A percentile compares a stretch with the other conserved stretches of the same genome.
These are phyloP conservation scores for Tillandsia fasciculata DNA, from an alignment of 176 grass and related monocot species.

Conservation along the genomic window DNA sequence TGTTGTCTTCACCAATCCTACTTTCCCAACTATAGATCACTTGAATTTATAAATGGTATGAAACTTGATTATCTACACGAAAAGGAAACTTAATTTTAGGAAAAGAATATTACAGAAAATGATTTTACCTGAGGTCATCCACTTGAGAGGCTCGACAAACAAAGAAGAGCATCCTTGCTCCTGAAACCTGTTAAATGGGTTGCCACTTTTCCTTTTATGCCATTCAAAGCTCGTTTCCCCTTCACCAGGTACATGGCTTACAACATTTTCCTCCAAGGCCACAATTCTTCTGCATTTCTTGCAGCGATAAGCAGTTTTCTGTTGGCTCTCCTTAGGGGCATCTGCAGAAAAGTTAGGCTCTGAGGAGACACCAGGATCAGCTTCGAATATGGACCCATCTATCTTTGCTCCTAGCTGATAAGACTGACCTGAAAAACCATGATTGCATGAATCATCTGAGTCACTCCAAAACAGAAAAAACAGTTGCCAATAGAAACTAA, in stretches of 20 bases:
- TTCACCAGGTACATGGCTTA: conserved; percentile 59
- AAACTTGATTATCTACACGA: background rate
- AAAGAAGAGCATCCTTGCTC: conserved; percentile 77
- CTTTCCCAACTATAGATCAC: too few species aligned
- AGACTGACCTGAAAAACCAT: conserved; percentile 38
- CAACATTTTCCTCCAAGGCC: conserved; percentile 59
- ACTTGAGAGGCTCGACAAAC: conserved; percentile 87
- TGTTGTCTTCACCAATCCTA: too few species aligned
- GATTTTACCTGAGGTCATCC: conserved; percentile 78
- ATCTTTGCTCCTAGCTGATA: conserved; percentile 66
- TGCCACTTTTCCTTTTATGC: conserved; percentile 43
- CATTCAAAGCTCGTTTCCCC: conserved; percentile 70
- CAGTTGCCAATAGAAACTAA: background rate
- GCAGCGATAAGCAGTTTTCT: conserved; percentile 61
- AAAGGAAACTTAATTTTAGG: background rate
- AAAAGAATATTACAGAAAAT: background rate
- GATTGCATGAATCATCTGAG: background rate
- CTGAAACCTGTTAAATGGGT: conserved; percentile 23
- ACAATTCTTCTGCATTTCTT: conserved; percentile 81
- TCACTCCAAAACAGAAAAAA: background rate
- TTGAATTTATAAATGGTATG: background rate
- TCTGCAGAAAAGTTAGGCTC: conserved; percentile 25
- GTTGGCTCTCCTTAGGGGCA: conserved; percentile 11
- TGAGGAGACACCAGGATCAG: conserved; percentile 51
- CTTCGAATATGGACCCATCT: conserved; percentile 56